Evolutionary conservation across 2,329 filamentous ascomycete species (phyloP), one percentile per base, ranked within the genome.

Genomic region (Hypoxylon rubiginosum): DNA sequence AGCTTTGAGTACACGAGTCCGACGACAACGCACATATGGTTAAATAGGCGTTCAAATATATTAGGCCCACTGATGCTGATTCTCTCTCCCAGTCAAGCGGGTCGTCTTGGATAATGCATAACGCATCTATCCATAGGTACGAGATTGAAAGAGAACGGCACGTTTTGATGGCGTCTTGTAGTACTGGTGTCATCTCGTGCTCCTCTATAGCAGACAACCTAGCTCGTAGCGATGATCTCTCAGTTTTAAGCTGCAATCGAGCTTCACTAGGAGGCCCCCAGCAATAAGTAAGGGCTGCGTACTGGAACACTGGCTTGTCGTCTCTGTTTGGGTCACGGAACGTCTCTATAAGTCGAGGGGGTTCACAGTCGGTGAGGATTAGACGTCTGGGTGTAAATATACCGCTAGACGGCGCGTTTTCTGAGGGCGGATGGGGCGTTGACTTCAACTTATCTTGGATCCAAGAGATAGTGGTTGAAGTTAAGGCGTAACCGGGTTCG

Each of bases 331-430:
- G 15, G 19, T 13, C 11, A 32, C 30, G 13, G 17, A 2, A 28
- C 17, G 59, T 57, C 34, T 57, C 52, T 32, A 63, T 19, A 3
- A 63, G 39, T 7, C 30, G 41, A 34, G 39, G 36, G 2, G 53
- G 36, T 15, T 52, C 17, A 30, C 53, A 53, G 26, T 58, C 36
- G 43, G 57, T 41, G 30, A 26, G 36, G 6, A 62, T 15, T 5
- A 62, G 41, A 21, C 48, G 60, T 10, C 46, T 62, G 41, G 60
- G 60, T 30, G 58, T n/a, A 15, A 62, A 62, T n/a, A 4, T 9
- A 24, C 6, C 17, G 24, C 39, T n/a, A n/a, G 17, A 17, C 21
- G 4, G 28, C 26, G 34, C 7, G 2, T 19, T 9, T 9, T 21
- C 10, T 15, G n/a, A 6, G 26, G 3, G 5, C 4, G 19, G 34